These are phyloP conservation scores for Paramecium primaurelia DNA, from an alignment of 73 alveolate genomes.

Conservation along the genomic window DNA sequence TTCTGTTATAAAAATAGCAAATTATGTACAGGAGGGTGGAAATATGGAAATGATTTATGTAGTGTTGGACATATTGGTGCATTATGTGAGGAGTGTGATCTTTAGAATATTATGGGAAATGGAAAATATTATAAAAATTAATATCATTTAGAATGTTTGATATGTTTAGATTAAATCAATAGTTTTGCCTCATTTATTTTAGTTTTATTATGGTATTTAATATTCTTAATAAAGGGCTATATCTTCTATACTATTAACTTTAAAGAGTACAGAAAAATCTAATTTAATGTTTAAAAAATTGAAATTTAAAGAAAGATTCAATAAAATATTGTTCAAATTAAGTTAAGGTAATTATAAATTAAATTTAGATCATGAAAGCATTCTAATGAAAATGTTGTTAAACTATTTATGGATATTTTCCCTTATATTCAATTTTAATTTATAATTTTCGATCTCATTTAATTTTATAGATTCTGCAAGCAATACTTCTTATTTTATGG, in stretches of 20 bases:
- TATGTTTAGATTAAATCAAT: not conserved
- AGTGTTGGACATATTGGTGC: not conserved
- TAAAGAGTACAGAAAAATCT: not conserved
- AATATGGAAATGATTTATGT: not conserved
- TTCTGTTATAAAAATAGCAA: not conserved
- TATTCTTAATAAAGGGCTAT: not conserved
- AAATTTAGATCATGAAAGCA: not conserved
- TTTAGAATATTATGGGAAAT: not conserved
- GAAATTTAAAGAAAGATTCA: not conserved
- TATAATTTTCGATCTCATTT: not conserved
- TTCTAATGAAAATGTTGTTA: not conserved
- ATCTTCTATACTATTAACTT: not conserved
- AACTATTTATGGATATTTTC: not conserved
- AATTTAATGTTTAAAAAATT: not conserved
- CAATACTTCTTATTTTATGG: not conserved
- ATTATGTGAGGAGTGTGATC: conserved; percentile 2
- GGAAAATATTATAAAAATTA: not conserved
- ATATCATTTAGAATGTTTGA: not conserved
- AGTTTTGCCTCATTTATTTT: not conserved
- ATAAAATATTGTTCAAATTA: not conserved
- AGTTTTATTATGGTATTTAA: not conserved
- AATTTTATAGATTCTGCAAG: not conserved
- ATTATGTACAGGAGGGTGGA: not conserved
- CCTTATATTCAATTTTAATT: not conserved
- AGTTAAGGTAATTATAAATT: not conserved